Evolutionary conservation across 2,329 filamentous ascomycete species (phyloP).

Genomic region (Curvularia verruculosa): DNA sequence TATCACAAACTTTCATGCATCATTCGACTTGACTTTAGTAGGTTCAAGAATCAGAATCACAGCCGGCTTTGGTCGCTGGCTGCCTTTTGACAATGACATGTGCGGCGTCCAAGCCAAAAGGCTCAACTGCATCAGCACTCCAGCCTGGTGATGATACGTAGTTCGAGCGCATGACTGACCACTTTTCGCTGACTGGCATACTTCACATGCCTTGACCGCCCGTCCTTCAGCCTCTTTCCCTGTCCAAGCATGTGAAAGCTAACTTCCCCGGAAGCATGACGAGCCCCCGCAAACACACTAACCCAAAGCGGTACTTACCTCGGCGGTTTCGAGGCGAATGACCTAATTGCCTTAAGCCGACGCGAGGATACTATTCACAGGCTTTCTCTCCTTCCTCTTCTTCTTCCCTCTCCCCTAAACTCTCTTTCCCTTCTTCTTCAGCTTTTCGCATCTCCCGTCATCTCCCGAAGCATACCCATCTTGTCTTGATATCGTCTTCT

Average conservation of each 20-base stretch:
- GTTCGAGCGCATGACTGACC: constrained; percentile 5
- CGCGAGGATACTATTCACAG: neutral
- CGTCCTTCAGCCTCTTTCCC: neutral
- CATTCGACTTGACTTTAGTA: neutral
- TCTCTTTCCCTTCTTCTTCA: neutral
- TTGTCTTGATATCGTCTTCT: constrained; percentile 4
- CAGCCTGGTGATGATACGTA: neutral
- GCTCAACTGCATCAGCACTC: constrained; percentile 3
- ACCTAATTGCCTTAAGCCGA: constrained; percentile 14
- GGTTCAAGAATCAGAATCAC: neutral
- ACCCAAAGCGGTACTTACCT: constrained; percentile 20
- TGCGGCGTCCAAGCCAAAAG: neutral
- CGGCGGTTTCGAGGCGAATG: constrained; percentile 20
- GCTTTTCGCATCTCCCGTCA: constrained; percentile 6
- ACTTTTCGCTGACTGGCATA: constrained; percentile 8
- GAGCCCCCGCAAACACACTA: constrained; percentile 22
- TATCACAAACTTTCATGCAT: constrained; percentile 2
- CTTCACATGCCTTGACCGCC: constrained; percentile 6
- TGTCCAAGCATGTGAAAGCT: constrained; percentile 29
- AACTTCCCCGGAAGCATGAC: constrained; percentile 20
- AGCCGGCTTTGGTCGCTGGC: neutral
- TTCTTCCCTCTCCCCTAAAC: neutral
- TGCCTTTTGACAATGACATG: neutral
- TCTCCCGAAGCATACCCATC: constrained; percentile 7
- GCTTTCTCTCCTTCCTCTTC: neutral